A percentile compares a stretch with the other conserved stretches of the same genome.
phyloP scores from a whole-genome alignment of 179 eudicot genomes.

The Spinacia oleracea region DNA sequence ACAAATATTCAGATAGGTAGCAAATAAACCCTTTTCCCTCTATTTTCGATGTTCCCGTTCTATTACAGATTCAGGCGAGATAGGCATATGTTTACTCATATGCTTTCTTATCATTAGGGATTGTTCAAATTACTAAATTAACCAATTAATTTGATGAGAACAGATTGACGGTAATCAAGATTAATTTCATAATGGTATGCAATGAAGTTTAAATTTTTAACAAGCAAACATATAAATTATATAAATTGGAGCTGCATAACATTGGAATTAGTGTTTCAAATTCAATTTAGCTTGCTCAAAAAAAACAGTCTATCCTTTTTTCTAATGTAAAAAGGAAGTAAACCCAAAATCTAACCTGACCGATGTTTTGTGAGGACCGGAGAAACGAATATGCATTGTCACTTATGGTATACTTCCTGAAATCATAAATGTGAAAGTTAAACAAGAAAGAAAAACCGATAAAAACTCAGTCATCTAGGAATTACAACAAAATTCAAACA shows the following conservation, averaged over 20 bases:
- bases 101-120: neutral
- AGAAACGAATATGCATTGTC: conserved; percentile 69
- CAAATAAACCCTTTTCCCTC: neutral
- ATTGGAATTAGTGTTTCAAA: neutral
- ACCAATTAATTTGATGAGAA: neutral
- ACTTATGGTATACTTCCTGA: conserved; percentile 65
- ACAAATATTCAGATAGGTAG: neutral
- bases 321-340: neutral
- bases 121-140: neutral
- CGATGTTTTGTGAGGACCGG: conserved; percentile 68
- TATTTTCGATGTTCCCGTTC: neutral
- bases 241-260: neutral
- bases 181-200: neutral
- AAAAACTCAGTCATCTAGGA: neutral
- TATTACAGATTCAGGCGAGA: neutral
- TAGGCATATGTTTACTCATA: neutral
- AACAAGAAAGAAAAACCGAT: conserved; percentile 1
- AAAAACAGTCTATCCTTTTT: neutral
- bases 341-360: conserved; percentile 62
- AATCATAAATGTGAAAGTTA: conserved; percentile 12
- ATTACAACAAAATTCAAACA: conserved; percentile 17
- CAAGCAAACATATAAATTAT: neutral
- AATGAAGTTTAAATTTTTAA: neutral
- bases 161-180: neutral
- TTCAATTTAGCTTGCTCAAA: neutral